Percentiles rank a stretch among this genome's conserved stretches.
phyloP scores from a whole-genome alignment of 139 green algal species.

The Micractinium sp. region DNA sequence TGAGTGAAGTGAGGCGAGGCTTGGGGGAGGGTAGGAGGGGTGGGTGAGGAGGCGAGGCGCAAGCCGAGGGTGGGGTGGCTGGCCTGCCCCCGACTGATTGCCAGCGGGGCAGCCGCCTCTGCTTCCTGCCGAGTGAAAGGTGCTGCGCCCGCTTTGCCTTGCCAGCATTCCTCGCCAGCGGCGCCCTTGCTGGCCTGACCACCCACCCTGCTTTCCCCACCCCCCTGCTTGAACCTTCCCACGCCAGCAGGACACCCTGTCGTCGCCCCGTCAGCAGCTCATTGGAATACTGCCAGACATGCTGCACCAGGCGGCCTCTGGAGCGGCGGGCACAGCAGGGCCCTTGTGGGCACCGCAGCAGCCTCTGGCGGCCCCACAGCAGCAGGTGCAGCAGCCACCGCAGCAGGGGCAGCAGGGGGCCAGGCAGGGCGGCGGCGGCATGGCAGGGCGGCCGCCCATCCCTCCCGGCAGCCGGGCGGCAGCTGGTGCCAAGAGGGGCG shows the following conservation, averaged over 20 bases:
- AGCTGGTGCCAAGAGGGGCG: not conserved
- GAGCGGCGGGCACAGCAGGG: not conserved
- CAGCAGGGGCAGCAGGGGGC: conserved; percentile 1
- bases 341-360: not conserved
- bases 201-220: not conserved
- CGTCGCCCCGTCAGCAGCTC: not conserved
- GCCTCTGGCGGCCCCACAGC: not conserved
- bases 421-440: not conserved
- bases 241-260: conserved; percentile 1
- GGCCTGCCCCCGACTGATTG: too few relatives aligned
- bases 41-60: not conserved
- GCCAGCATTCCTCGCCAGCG: too few relatives aligned
- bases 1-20: not conserved
- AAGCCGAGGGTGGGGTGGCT: too few relatives aligned
- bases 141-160: too few relatives aligned
- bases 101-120: too few relatives aligned
- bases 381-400: conserved; percentile 3
- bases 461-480: not conserved
- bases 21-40: too few relatives aligned
- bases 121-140: too few relatives aligned
- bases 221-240: not conserved
- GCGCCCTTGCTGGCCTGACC: not conserved
- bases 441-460: conserved; percentile 10
- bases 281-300: not conserved
- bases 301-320: conserved; percentile 1